Conservation (phyloP, 2,329 filamentous ascomycete species). For the Verticillium isaacii region DNA sequence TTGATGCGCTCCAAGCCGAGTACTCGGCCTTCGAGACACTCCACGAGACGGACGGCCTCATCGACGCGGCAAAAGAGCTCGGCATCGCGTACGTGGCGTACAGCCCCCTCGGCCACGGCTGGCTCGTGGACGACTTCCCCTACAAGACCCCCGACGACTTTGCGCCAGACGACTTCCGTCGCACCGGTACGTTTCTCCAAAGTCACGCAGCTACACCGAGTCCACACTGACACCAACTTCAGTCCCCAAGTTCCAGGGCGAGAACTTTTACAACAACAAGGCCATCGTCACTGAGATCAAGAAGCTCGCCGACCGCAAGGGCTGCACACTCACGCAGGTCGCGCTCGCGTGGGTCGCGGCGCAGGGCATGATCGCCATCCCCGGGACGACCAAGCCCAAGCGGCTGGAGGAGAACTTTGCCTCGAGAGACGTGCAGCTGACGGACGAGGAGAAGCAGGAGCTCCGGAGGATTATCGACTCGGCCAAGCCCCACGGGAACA, state of each 20-base stretch:
- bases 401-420: conserved; percentile 35
- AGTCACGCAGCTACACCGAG: too few species aligned
- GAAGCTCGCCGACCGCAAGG: conserved; percentile 28
- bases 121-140: conserved; percentile 38
- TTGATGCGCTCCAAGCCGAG: conserved; percentile 40
- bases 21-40: conserved; percentile 27
- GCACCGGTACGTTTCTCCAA: conserved; percentile 21
- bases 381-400: conserved; percentile 35
- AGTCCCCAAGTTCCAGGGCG: conserved; percentile 32
- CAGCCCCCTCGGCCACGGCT: conserved; percentile 40
- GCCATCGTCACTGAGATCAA: conserved; percentile 35
- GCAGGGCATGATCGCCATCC: conserved; percentile 38
- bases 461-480: conserved; percentile 31
- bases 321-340: conserved; percentile 27
- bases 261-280: conserved; percentile 39
- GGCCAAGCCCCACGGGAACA: conserved; percentile 29
- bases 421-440: conserved; percentile 28
- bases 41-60: conserved; percentile 24
- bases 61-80: conserved; percentile 34
- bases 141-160: conserved; percentile 42
- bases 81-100: conserved; percentile 38
- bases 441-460: conserved; percentile 29
- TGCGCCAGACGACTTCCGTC: conserved; percentile 32
- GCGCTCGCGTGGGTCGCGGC: conserved; percentile 34
- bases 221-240: not conserved